Percentiles rank a stretch among this genome's conserved stretches.
phyloP scores from a whole-genome alignment of 1,139 yeast species.

The Blastobotrys aristatus region DNA sequence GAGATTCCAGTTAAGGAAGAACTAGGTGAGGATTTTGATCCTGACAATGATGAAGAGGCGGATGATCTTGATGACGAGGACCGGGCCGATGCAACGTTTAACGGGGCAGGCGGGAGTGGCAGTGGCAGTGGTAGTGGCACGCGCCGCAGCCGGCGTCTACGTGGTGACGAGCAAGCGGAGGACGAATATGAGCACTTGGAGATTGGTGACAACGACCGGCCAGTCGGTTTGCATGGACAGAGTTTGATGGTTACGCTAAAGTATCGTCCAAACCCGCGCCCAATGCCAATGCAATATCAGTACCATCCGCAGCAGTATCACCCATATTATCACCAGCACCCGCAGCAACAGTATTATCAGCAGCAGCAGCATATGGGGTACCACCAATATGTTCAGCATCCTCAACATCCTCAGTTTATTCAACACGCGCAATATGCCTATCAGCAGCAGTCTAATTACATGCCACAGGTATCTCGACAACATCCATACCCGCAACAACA shows the following conservation, averaged over 20 bases:
- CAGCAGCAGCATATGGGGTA: neutral
- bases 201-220: conserved; percentile 12
- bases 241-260: conserved; percentile 11
- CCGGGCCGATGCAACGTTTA: conserved; percentile 16
- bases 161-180: conserved; percentile 8
- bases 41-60: conserved; percentile 8
- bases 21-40: conserved; percentile 12
- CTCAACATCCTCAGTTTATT: neutral
- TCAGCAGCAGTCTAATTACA: neutral
- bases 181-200: conserved; percentile 6
- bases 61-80: conserved; percentile 14
- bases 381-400: neutral
- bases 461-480: conserved; percentile 1
- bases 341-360: conserved; percentile 8
- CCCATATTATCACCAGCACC: neutral
- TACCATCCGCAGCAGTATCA: neutral
- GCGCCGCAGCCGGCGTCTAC: conserved; percentile 18
- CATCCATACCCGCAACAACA: conserved; percentile 4
- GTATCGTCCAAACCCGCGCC: conserved; percentile 10
- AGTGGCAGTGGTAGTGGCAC: conserved; percentile 6
- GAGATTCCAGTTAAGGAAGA: conserved; percentile 5
- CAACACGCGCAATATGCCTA: neutral
- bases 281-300: conserved; percentile 2
- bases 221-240: conserved; percentile 13
- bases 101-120: conserved; percentile 1